These are phyloP conservation scores for Xerocomus potaroensis DNA, from an alignment of 768 basidiomycete genomes.

Conservation along the genomic window DNA sequence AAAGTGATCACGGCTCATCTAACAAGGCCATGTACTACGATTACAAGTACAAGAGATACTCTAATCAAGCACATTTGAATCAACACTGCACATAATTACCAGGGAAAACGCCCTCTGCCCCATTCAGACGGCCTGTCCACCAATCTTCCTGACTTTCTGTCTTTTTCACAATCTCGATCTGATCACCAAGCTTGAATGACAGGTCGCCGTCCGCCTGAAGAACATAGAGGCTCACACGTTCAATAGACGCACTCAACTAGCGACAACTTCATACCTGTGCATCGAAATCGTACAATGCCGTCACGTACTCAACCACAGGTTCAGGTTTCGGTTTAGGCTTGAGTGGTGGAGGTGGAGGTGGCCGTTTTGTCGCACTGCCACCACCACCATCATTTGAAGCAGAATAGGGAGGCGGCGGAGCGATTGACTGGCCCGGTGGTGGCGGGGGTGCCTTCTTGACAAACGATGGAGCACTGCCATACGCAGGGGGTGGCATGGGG, in stretches of 20 bases:
- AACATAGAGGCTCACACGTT: background rate
- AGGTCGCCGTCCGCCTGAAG: constrained; percentile 86
- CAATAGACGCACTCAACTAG: background rate
- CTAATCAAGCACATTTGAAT: too few species aligned
- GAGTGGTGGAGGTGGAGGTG: constrained; percentile 89
- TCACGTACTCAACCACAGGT: constrained; percentile 68
- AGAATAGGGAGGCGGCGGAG: constrained; percentile 43
- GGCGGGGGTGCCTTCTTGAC: constrained; percentile 43
- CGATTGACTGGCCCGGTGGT: constrained; percentile 26
- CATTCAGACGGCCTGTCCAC: constrained; percentile 93
- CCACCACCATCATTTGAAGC: constrained; percentile 16
- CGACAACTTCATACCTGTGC: constrained; percentile 59
- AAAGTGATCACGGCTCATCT: background rate
- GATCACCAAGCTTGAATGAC: constrained; percentile 83
- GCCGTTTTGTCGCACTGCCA: constrained; percentile 52
- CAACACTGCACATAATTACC: constrained; percentile 51
- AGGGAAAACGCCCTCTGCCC: constrained; percentile 85
- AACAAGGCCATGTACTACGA: background rate
- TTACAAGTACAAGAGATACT: too few species aligned
- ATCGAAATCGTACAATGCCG: constrained; percentile 91
- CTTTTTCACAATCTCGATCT: constrained; percentile 85
- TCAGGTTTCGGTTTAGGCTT: constrained; percentile 81
- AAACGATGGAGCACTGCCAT: constrained; percentile 28
- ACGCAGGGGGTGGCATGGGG: constrained; percentile 21
- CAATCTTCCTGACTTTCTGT: constrained; percentile 85